Evolutionary conservation across 208 protist genomes (phyloP).

Genomic region (Crithidia thermophila): DNA sequence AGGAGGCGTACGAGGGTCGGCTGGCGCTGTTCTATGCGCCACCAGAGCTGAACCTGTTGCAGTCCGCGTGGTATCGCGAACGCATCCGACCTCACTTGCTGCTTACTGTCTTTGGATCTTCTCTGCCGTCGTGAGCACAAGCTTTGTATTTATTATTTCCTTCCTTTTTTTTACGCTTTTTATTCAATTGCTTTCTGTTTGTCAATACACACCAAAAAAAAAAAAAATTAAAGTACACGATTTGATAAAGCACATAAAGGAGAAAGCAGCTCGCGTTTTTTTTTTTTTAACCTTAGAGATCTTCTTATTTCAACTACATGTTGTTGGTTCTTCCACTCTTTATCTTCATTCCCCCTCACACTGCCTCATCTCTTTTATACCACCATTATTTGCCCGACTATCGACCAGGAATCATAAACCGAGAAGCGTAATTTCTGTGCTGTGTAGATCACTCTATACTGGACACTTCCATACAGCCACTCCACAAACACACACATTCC

Average conservation of each 20-base stretch:
- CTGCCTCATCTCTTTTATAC: too few species aligned
- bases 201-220: too few species aligned
- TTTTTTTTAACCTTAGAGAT: too few species aligned
- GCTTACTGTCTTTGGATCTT: slow-evolving; percentile 34
- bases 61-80: slow-evolving; percentile 49
- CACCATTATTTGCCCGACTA: neutral
- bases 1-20: slow-evolving; percentile 89
- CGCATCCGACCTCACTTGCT: slow-evolving; percentile 46
- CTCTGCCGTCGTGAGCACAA: neutral
- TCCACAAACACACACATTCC: slow-evolving; percentile 9
- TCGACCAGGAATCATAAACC: neutral
- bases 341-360: too few species aligned
- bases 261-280: too few species aligned
- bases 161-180: neutral
- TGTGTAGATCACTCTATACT: too few species aligned
- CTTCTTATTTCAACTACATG: too few species aligned
- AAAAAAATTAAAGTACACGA: too few species aligned
- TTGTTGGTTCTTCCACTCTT: too few species aligned
- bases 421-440: too few species aligned
- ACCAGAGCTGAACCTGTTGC: slow-evolving; percentile 60
- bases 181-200: too few species aligned
- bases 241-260: too few species aligned
- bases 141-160: neutral
- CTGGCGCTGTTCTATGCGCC: slow-evolving; percentile 88
- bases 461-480: neutral